Conservation (phyloP, 768 basidiomycete species). For the Hericium coralloides region DNA sequence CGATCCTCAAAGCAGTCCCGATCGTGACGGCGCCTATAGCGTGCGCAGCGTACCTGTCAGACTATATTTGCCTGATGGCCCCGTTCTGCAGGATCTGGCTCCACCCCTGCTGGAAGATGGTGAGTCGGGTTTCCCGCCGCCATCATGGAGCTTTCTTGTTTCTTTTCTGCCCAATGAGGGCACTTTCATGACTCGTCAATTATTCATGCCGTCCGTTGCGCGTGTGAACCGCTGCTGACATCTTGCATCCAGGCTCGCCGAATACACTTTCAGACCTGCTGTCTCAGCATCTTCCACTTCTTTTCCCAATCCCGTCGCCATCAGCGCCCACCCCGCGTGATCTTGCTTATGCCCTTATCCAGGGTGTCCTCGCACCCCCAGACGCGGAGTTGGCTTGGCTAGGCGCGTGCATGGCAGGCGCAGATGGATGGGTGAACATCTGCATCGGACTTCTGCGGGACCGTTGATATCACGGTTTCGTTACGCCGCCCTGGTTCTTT, state of each 20-base stretch:
- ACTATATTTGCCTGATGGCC: conserved; percentile 84
- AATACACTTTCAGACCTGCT: conserved; percentile 66
- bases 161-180: not conserved
- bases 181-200: not conserved
- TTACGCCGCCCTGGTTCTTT: not conserved
- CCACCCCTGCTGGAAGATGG: conserved; percentile 75
- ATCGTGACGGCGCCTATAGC: conserved; percentile 79
- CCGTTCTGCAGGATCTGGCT: conserved; percentile 84
- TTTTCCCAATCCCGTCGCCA: conserved; percentile 49
- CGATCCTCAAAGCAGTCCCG: conserved; percentile 40
- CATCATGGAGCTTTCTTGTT: not conserved
- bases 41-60: conserved; percentile 85
- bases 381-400: conserved; percentile 93
- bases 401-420: conserved; percentile 84
- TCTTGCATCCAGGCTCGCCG: conserved; percentile 43
- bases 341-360: conserved; percentile 71
- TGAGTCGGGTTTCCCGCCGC: conserved; percentile 24
- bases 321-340: conserved; percentile 23
- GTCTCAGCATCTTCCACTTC: conserved; percentile 63
- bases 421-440: conserved; percentile 93
- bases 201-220: not conserved
- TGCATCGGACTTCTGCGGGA: conserved; percentile 50
- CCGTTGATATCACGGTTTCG: not conserved
- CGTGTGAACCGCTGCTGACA: conserved; percentile 4
- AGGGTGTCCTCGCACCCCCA: conserved; percentile 74